A percentile compares a stretch with the other conserved stretches of the same genome.
These are phyloP conservation scores for Ulota crispa DNA, from an alignment of 225 moss, liverwort and hornwort species.

Conservation along the genomic window DNA sequence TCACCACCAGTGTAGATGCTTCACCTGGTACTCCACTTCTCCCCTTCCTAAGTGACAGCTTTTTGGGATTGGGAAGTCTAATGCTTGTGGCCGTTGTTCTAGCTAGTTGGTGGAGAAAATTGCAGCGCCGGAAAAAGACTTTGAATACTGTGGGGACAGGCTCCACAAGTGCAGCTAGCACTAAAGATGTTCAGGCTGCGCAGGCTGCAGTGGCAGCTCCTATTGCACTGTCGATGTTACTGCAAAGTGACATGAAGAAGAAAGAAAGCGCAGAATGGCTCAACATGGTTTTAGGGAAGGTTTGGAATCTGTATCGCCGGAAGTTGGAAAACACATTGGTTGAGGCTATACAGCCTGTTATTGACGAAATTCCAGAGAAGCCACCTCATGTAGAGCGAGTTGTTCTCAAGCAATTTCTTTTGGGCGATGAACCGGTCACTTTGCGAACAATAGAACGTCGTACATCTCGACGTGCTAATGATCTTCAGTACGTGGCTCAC, in stretches of 20 bases:
- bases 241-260: constrained; percentile 74
- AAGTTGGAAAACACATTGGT: constrained; percentile 64
- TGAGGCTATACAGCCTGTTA: constrained; percentile 76
- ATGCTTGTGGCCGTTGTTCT: constrained; percentile 44
- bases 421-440: constrained; percentile 88
- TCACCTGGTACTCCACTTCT: constrained; percentile 55
- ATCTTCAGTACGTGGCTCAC: constrained; percentile 70
- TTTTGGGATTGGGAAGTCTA: constrained; percentile 57
- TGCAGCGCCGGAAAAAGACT: constrained; percentile 29
- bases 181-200: constrained; percentile 26
- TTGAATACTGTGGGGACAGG: constrained; percentile 21
- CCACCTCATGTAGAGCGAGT: constrained; percentile 77
- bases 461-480: constrained; percentile 94
- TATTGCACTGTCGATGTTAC: constrained; percentile 70
- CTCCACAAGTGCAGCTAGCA: constrained; percentile 22
- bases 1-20: constrained; percentile 50
- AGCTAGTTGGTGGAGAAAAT: constrained; percentile 53
- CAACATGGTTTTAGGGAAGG: constrained; percentile 92
- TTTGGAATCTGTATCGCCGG: constrained; percentile 93
- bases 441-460: constrained; percentile 88
- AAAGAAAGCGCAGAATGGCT: constrained; percentile 98
- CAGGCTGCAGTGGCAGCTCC: constrained; percentile 66
- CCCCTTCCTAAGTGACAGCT: constrained; percentile 54
- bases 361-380: constrained; percentile 88
- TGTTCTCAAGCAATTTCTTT: constrained; percentile 68